Base-by-base conservation (phyloP, 2,329 filamentous ascomycete species). In the Aspergillus transmontanensis region DNA sequence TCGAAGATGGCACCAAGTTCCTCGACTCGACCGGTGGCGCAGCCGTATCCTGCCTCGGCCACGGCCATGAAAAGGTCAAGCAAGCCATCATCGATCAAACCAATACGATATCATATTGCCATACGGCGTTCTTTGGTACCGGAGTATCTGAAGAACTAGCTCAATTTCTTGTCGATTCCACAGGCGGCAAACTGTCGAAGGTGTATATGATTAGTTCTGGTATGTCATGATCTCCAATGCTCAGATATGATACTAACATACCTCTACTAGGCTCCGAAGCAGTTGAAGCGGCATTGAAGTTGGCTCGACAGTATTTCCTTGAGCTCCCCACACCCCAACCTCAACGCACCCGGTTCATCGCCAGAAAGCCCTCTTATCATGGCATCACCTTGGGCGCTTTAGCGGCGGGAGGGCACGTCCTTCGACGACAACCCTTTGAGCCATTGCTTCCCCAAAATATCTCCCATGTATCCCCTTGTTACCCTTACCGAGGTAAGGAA, bases 21-120 rank as follows among this genome's bases (percentile, higher is more conserved):
- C 84, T 93, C 16, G 92, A 95, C 74, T 89, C 87, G 1, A 90
- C 89, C 23, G 86, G 89, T 32, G 92, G 92, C 23, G 89, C 91
- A 3, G 90, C 89, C 26, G 90, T 93, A 4, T 83, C 87, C 11
- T 89, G 88, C 71, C 79, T 94, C 11, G 92, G 91, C 7, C 88
- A 92, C 69, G 87, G 86, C 34, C 84, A 89, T 63, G 71, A 81
- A 48, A 81, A 88, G 55, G 86, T 94, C 14, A 80, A 81, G 14
- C 78, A 84, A 2, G 90, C 89, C 0, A 83, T 92, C 46, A 75
- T 80, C 5, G 70, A 81, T 14, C 90, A 93, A 69, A 80, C 90
- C 66, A 80, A 84, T 55, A 76, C 85, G 51, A 78, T 90, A 0
- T 79, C 82, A 0, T 91, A 90, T 58, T 85, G 86, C 34, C 82